Evolutionary conservation across 345 rosid species (phyloP).

Genomic region (Durio zibethinus): DNA sequence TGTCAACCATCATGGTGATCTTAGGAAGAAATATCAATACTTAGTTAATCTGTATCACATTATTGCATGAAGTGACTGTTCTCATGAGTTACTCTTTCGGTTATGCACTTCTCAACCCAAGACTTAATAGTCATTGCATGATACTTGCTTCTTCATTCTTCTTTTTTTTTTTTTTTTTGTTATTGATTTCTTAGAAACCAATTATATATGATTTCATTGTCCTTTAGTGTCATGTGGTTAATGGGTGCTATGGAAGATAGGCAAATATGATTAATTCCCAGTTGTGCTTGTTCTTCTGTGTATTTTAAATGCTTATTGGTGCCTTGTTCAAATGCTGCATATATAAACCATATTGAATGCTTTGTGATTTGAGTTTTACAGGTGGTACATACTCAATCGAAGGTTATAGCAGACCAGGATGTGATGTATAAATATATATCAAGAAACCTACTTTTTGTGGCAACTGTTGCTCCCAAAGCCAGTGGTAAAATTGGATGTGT

Average conservation of each 20-base stretch:
- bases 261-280: neutral
- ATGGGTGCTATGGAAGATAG: neutral
- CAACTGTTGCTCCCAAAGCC: conserved; percentile 84
- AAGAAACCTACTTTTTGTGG: conserved; percentile 81
- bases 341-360: neutral
- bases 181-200: neutral
- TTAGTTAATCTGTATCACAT: neutral
- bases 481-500: conserved; percentile 83
- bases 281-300: neutral
- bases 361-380: conserved; percentile 27
- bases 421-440: conserved; percentile 90
- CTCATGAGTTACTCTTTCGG: neutral
- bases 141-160: neutral
- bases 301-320: neutral
- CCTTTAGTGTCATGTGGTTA: neutral
- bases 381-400: conserved; percentile 99
- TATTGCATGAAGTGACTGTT: neutral
- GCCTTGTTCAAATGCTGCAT: neutral
- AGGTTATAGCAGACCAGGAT: conserved; percentile 81
- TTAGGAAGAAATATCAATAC: neutral
- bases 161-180: no score
- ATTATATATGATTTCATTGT: neutral
- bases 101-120: neutral
- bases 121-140: neutral
- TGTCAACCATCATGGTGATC: neutral